phyloP scores from a whole-genome alignment of 306 rosid genomes.

The Dalbergia cultrata region DNA sequence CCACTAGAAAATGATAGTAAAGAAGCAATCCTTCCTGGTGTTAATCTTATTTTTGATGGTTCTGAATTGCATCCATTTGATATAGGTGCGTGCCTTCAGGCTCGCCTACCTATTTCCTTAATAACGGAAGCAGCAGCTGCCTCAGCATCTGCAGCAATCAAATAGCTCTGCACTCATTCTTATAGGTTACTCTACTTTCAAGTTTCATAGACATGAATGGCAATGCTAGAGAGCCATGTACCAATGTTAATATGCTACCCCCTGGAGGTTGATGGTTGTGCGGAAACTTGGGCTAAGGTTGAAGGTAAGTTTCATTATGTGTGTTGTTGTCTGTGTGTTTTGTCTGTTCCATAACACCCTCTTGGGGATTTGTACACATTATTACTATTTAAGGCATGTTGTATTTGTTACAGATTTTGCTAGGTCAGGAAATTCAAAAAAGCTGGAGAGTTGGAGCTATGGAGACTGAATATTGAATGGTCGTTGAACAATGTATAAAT shows the following conservation, averaged over 20 bases:
- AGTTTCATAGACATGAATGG: constrained; percentile 28
- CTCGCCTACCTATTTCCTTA: constrained; percentile 86
- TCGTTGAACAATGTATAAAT: constrained; percentile 13
- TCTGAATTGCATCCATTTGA: constrained; percentile 88
- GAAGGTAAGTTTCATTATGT: constrained; percentile 51
- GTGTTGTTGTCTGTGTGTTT: background rate
- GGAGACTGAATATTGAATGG: constrained; percentile 6
- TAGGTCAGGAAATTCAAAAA: constrained; percentile 33
- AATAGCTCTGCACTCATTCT: constrained; percentile 52
- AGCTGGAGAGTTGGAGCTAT: background rate
- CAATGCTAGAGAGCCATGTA: constrained; percentile 31
- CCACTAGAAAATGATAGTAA: constrained; percentile 79
- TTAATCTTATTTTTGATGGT: constrained; percentile 92
- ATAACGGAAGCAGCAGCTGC: constrained; percentile 85
- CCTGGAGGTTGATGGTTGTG: constrained; percentile 43
- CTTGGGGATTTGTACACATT: too few relatives aligned
- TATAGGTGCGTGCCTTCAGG: constrained; percentile 94
- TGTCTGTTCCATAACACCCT: too few relatives aligned
- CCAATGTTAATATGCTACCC: constrained; percentile 39
- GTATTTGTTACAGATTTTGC: constrained; percentile 42
- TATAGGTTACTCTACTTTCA: constrained; percentile 40
- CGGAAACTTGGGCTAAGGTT: constrained; percentile 43
- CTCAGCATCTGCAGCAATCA: constrained; percentile 67
- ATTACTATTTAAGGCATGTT: constrained; percentile 9
- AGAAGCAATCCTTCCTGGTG: constrained; percentile 90